phyloP scores from a whole-genome alignment of 192 early-diverging fungal genomes.

The Mortierella hygrophila region DNA sequence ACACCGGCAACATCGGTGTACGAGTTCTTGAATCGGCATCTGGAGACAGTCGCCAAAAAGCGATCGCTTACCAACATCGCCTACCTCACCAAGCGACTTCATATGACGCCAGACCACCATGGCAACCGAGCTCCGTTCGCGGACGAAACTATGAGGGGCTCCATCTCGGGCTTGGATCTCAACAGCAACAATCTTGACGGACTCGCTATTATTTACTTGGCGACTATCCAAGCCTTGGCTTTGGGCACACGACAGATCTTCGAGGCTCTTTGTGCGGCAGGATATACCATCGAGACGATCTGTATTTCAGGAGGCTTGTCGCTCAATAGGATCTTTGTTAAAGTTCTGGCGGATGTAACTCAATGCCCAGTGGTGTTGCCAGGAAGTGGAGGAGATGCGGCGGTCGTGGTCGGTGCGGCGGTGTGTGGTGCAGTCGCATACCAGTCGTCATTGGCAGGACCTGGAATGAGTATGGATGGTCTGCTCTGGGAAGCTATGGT shows the following conservation, averaged over 20 bases:
- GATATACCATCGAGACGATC: constrained; percentile 68
- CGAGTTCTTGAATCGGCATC: constrained; percentile 62
- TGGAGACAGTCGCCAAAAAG: constrained; percentile 44
- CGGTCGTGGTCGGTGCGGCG: constrained; percentile 78
- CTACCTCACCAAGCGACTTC: constrained; percentile 61
- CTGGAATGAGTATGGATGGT: constrained; percentile 19
- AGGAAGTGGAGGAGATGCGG: constrained; percentile 62
- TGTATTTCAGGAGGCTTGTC: constrained; percentile 77
- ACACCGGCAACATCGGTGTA: constrained; percentile 54
- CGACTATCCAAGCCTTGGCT: constrained; percentile 70
- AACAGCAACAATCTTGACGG: constrained; percentile 61
- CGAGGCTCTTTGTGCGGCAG: constrained; percentile 58
- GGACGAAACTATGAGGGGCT: constrained; percentile 72
- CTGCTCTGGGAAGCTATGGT: constrained; percentile 70
- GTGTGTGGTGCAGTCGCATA: constrained; percentile 72
- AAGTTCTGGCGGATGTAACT: constrained; percentile 70
- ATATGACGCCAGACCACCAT: constrained; percentile 83
- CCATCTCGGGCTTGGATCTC: constrained; percentile 66
- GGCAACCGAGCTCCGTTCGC: constrained; percentile 81
- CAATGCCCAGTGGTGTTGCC: constrained; percentile 68
- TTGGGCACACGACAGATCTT: constrained; percentile 77
- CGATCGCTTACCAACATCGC: constrained; percentile 31
- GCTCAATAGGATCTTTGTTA: constrained; percentile 72
- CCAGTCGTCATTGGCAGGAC: constrained; percentile 16
- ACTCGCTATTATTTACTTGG: constrained; percentile 68